Base-by-base conservation (phyloP, 2,329 filamentous ascomycete species). In the Coccinonectria pachysandricola region DNA sequence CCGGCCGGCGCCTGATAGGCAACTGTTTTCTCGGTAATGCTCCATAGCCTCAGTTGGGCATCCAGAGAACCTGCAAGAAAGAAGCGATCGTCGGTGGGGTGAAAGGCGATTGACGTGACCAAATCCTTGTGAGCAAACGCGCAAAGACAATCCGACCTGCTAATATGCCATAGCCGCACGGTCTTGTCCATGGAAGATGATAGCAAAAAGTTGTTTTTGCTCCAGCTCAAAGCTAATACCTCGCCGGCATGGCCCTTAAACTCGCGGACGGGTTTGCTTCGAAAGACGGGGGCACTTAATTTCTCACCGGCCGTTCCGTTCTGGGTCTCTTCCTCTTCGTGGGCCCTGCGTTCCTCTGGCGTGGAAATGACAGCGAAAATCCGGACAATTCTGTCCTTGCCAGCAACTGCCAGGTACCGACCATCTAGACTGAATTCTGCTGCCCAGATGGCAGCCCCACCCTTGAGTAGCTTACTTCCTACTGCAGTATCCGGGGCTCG, bases 151-250 rank as follows among this genome's bases (percentile, higher is more conserved):
- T 96, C 87, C 4, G 68, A 56, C 27, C 88, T 70, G 48, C 74
- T 88, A 36, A 91, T 68, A 54, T 98, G 91, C 88, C 91, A 98
- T 24, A 98, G 56, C 9, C 85, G 73, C 8, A 98, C 91, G 0
- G 87, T 94, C 61, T 95, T 95, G 52, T 98, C 91, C 86, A 96
- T 95, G 0, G 87, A 94, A 0, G 87, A 92, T 4, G 88, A 95
- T 10, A 98, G 65, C 15, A 98, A 57, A 43, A 98, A 98, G 52
- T 93, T 94, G 56, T 98, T 98, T 65, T 96, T 98, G 61, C 88
- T 96, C 91, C 91, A 98, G 52, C 84, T 93, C 33, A 98, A 54
- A 49, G 94, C 88, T 38, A 98, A 60, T 5, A 98, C 75, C 41
- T 92, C 87, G 10, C 80, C 78, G 1, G 74, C 79, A 49, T 98